Evolutionary conservation across 345 rosid species (phyloP), one percentile per base, ranked within the genome.

Genomic region (Excoecaria cochinchinensis): DNA sequence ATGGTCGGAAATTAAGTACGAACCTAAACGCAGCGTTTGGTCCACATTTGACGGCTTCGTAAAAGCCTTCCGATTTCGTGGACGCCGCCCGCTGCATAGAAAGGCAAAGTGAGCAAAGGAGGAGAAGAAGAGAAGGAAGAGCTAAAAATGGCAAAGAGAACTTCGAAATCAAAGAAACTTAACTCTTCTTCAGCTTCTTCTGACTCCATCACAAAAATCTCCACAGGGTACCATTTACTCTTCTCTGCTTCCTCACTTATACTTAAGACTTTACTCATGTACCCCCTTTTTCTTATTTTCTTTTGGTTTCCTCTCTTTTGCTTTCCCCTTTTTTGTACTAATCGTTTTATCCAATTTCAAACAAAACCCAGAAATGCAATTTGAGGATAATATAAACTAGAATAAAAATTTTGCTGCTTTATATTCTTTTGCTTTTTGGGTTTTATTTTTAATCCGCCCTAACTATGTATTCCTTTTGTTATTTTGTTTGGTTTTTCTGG

Each of bases 131-230:
- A 11, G 59, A 58, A 19, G 17, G 80, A 85, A 78, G 76, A 79
- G 69, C 73, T 73, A 25, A 75, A 82, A 15, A 88, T 80, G 89
- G 77, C 83, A 63, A 82, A 82, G 77, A 82, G 51, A 74, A 72
- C 80, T 77, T 16, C 63, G 66, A 80, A 80, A 24, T 74, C 87
- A 39, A 72, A 55, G 67, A 76, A 70, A 70, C 57, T 68, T 24
- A 67, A 8, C 40, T 46, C 78, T 65, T 73, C 84, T 58, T 72
- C 82, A 17, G 73, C 80, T 44, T 56, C 72, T 1, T 63, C 82
- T n/a, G 40, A 77, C 6, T 44, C 59, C 16, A 31, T 42, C 69
- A 17, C 16, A 11, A 67, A 31, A 48, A 13, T 52, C 64, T 78
- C 81, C 38, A 31, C 38, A 1, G 50, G 61, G 82, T 79, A 67